Evolutionary conservation across 2,329 filamentous ascomycete species (phyloP), one percentile per base, ranked within the genome.

Genomic region (Fusarium acutatum): DNA sequence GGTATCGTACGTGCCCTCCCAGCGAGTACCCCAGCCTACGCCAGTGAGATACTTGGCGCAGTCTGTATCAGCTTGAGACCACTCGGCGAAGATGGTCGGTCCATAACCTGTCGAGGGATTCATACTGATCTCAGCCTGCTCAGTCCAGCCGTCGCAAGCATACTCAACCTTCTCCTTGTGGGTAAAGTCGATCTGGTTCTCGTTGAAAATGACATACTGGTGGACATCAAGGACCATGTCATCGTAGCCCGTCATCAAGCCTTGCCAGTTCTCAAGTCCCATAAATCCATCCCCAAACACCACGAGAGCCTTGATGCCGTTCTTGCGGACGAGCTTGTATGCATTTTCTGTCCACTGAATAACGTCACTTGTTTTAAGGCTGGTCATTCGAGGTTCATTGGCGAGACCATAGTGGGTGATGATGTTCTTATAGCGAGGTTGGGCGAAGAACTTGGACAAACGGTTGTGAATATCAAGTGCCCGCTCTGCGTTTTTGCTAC

Each of bases 121-220:
- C 85, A 94, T 92, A 80, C 91, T 94, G 68, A 90, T 84, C 69
- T 89, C 80, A 20, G 94, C 89, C 86, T 98, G 95, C 76, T 91
- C 81, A 7, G 93, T 93, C 96, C 96, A 99, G 60, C 91, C 94
- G 24, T 88, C 85, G 84, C 96, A 99, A 8, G 96, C 94, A 80
- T 97, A 97, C 68, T 92, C 87, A 64, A 98, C 88, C 84, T 98
- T 98, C 74, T 92, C 88, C 62, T 91, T 88, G 84, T 98, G 96
- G 63, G 92, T 92, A 79, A 93, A 92, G 53, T 90, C 89, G 79
- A 99, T 93, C 82, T 97, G 94, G 74, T 93, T 91, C 43, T 90
- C 90, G 86, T 99, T 98, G 88, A 99, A 99, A 82, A 98, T 98
- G 79, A 97, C 94, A 82, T 99, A 99, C 82, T 98, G 96, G 83